Evolutionary conservation across 208 protist genomes (phyloP), one percentile per base, ranked within the genome.

Genomic region (Leptomonas seymouri): DNA sequence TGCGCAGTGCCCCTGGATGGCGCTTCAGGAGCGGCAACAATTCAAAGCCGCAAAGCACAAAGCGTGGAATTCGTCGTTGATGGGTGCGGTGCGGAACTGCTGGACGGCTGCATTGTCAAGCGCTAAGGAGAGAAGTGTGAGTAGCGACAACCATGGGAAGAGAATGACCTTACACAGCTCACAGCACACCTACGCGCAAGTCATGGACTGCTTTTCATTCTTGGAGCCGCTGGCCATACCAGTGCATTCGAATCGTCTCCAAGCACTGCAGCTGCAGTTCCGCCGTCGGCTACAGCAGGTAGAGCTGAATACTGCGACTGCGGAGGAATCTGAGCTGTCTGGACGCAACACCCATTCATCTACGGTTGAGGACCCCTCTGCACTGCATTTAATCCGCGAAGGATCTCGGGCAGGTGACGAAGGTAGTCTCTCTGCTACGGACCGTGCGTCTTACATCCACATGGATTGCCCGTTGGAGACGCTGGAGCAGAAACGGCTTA

Each of bases 1-100:
- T 53, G 15, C n/a, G 30, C 77, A 78, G 6, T 93, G 87, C 66
- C 90, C 87, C 28, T 95, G 90, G 90, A 92, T 93, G 84, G 76
- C 77, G 46, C 60, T 76, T 12, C 64, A 65, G 41, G 36, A 7
- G 23, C 39, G 50, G 4, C 63, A 63, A 31, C 41, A 25, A 15
- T 49, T 54, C 7, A 58, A 69, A 7, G 34, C 41, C 4, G 34
- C 63, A 12, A 71, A 80, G n/a, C 75, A 81, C 15, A 64, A 62
- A 27, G 76, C 74, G 11, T 63, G 81, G 61, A 88, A 86, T 27
- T 50, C 78, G 15, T 72, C 80, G 34, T 23, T 67, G 36, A 48
- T 84, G 5, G 71, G 58, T 25, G 48, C 59, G 7, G 57, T 61
- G 46, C 49, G 56, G 7, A 71, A 67, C 21, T 21, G 25, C 49